These are phyloP conservation scores for Arachis hypogaea DNA, from an alignment of 306 rosid species.

Conservation along the genomic window DNA sequence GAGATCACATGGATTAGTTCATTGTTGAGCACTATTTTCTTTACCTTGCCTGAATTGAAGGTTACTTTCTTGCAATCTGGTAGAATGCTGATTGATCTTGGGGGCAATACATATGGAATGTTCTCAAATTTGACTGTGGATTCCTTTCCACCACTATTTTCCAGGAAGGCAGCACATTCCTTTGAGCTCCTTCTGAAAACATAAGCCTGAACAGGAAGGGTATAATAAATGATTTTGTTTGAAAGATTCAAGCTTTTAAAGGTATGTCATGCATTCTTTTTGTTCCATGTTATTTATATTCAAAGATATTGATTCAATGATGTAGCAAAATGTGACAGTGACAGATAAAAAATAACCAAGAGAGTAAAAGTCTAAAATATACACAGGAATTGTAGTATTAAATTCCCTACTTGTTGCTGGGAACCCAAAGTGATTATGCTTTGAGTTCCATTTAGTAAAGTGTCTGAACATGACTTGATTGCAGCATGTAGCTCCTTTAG, in stretches of 20 bases:
- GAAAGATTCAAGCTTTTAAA: constrained; percentile 8
- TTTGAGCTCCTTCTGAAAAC: constrained; percentile 42
- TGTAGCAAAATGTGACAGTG: too few species aligned
- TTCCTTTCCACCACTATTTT: constrained; percentile 37
- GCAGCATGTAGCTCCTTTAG: constrained; percentile 73
- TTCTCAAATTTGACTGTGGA: constrained; percentile 38
- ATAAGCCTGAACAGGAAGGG: constrained; percentile 49
- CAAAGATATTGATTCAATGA: too few species aligned
- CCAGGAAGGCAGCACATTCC: constrained; percentile 57
- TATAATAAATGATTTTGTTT: constrained; percentile 19
- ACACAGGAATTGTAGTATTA: background rate
- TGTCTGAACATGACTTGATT: constrained; percentile 56
- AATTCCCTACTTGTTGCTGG: constrained; percentile 43
- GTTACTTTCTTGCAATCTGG: constrained; percentile 53
- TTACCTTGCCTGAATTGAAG: constrained; percentile 58
- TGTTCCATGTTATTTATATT: too few species aligned
- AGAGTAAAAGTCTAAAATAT: background rate
- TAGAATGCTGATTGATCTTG: constrained; percentile 53
- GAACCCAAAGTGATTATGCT: constrained; percentile 38
- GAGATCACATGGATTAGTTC: too few species aligned
- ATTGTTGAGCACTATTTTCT: constrained; percentile 10
- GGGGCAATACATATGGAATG: constrained; percentile 37
- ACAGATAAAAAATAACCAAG: too few species aligned
- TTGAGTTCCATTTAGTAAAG: constrained; percentile 53
- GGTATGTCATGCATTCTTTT: background rate